A percentile compares a stretch with the other conserved stretches of the same genome.
These are phyloP conservation scores for Staphylotrichum longicolle DNA, from an alignment of 495 filamentous ascomycete species.

Conservation along the genomic window DNA sequence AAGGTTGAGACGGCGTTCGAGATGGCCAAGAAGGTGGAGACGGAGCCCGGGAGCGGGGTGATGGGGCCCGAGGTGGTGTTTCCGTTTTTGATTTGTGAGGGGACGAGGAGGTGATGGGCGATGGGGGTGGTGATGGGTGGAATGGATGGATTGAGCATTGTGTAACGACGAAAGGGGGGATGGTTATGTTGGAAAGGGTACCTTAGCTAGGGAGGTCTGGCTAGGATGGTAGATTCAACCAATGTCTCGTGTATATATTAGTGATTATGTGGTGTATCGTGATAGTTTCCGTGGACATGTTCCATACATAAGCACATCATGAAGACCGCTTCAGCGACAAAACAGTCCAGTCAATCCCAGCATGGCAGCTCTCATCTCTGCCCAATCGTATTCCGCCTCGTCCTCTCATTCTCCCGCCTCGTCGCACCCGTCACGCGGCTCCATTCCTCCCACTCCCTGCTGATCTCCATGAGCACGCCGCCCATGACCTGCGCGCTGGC, in stretches of 20 bases:
- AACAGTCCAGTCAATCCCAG: neutral
- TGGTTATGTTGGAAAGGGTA: neutral
- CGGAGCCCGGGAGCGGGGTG: slow-evolving; percentile 31
- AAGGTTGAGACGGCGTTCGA: slow-evolving; percentile 44
- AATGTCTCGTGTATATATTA: neutral
- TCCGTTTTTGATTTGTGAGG: slow-evolving; percentile 54
- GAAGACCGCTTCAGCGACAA: neutral
- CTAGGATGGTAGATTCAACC: no score
- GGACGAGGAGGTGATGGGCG: slow-evolving; percentile 20
- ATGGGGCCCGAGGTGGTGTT: slow-evolving; percentile 39
- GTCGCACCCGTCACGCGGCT: slow-evolving; percentile 44
- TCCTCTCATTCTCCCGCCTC: slow-evolving; percentile 27
- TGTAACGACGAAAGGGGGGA: no score
- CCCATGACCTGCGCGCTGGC: slow-evolving; percentile 92
- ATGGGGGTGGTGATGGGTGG: neutral
- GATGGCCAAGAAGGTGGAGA: slow-evolving; percentile 48
- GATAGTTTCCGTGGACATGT: neutral
- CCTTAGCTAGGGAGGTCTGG: neutral
- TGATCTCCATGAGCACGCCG: slow-evolving; percentile 86
- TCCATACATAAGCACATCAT: no score
- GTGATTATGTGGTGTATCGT: neutral
- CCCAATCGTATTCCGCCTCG: slow-evolving; percentile 29
- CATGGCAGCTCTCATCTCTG: slow-evolving; percentile 20
- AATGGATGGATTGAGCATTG: neutral
- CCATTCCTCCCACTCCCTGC: slow-evolving; percentile 95